These are phyloP conservation scores for Eleusine indica DNA, from an alignment of 176 grass and related monocot genomes.

Conservation along the genomic window DNA sequence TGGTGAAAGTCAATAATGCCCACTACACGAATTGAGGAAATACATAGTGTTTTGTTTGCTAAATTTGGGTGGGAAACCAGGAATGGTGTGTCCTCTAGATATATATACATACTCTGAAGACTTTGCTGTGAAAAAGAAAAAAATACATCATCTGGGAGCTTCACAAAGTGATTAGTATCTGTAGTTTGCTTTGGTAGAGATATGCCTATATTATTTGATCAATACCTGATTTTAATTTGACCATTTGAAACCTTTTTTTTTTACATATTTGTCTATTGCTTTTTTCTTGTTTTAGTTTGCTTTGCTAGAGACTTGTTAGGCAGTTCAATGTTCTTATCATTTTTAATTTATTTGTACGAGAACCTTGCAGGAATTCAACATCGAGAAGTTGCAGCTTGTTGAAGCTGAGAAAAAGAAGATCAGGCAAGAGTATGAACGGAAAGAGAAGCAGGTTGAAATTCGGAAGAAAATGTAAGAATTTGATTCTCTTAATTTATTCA, in stretches of 20 bases:
- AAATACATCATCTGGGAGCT: not conserved
- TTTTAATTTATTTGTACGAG: slow-evolving; percentile 26
- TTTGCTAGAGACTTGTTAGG: slow-evolving; percentile 3
- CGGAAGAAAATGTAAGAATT: slow-evolving; percentile 89
- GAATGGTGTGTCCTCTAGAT: slow-evolving; percentile 1
- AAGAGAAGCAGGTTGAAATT: slow-evolving; percentile 99
- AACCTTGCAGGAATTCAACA: slow-evolving; percentile 90
- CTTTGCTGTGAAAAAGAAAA: not conserved
- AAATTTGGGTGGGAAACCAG: not conserved
- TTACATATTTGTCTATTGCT: not conserved
- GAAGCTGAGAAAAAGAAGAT: slow-evolving; percentile 99
- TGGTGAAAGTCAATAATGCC: not conserved
- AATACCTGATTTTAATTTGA: not conserved
- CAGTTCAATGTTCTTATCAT: not conserved
- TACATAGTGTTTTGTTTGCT: not conserved
- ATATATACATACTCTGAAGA: slow-evolving; percentile 1
- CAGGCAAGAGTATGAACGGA: slow-evolving; percentile 94
- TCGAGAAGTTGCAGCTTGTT: slow-evolving; percentile 98
- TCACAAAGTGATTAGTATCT: not conserved
- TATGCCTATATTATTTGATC: not conserved
- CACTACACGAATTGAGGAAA: not conserved
- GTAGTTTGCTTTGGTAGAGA: not conserved
- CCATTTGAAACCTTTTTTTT: not conserved
- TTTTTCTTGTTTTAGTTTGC: not conserved
- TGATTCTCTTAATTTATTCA: slow-evolving; percentile 15